Evolutionary conservation across 78 protist species (phyloP), one percentile per base, ranked within the genome.

Genomic region (Dictyostelium firmibasis): DNA sequence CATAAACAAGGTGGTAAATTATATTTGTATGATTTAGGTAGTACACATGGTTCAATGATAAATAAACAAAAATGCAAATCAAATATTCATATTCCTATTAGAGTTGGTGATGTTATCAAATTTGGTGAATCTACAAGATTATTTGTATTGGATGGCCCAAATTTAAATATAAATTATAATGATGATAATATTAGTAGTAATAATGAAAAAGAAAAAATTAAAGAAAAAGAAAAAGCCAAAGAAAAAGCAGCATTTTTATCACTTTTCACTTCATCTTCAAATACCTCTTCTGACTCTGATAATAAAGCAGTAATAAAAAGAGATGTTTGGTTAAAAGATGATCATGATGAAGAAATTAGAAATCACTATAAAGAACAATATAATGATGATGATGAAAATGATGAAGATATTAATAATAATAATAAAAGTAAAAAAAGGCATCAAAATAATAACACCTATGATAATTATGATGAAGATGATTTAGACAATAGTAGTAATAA

Each of bases 91-190:
- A 35, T 35, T 29, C 88, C 91, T 0, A 27, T 93, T 2, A 67
- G 60, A 57, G 43, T 27, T 86, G 96, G 96, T 38, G 96, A 93
- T 75, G 64, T 84, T 14, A 11, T 93, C 0, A 70, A 81, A 16
- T 93, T 93, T 93, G 96, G 96, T 53, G 96, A 93, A 93, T 93
- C 96, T 6, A 85, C 93, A 14, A 85, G 96, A 69, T 20, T 93
- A 38, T 93, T 33, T 81, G 87, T 85, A 33, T 13, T 92, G 35
- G 50, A 29, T 31, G 84, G 85, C 27, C 86, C 72, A 53, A 41
- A 43, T 10, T 33, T 72, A 33, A 16, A 72, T 33, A 33, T 33
- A 16, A 18, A 72, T 20, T 75, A 36, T 75, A 36, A 4, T 82
- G 43, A 33, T 20, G 43, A 23, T 33, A 74, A 20, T 53, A 41